Evolutionary conservation across 1,284 basidiomycete species (phyloP), one percentile per base, ranked within the genome.

Genomic region (Microbotryomycetes sp.): DNA sequence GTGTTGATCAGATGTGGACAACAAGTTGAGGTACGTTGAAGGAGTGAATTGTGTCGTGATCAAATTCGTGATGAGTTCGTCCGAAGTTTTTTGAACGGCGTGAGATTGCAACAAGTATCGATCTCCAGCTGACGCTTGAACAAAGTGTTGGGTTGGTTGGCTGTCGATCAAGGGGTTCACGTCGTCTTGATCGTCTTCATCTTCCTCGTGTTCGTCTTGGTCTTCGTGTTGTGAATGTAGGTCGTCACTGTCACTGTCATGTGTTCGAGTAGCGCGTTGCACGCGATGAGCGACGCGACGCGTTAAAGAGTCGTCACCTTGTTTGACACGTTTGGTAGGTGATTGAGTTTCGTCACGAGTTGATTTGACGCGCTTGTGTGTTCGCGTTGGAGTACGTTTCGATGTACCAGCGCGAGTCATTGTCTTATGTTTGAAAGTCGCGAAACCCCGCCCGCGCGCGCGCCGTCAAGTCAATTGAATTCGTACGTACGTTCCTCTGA

Each of bases 101-200:
- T 84, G 78, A 25, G 82, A 79, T 55, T 84, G 81, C 19, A 81
- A 79, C 73, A 96, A 90, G 77, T 92, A 96, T 16, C 84, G 82
- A 76, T 96, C 92, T 58, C 91, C 89, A 1, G 77, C 70, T 0
- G 77, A 76, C 1, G 73, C 70, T 9, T 75, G 69, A 28, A 72
- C 72, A 62, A 79, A 77, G 3, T 76, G 76, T 46, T 23, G 12
- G 28, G 47, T 28, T 6, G 29, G 47, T 9, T 51, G 49, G 5
- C 45, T 56, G 15, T 54, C 53, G 16, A 58, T 49, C 1, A 52
- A 46, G 7, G 61, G 57, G 14, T 66, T 62, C 22, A 65, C 62
- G n/a, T 55, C 56, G 19, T 30, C 56, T 15, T 65, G 55, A 32
- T 60, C 59, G 26, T 66, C 66, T 46, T 58, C 48, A 26, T 62